Conservation (phyloP, 768 basidiomycete genomes). For the Serendipita sp. region DNA sequence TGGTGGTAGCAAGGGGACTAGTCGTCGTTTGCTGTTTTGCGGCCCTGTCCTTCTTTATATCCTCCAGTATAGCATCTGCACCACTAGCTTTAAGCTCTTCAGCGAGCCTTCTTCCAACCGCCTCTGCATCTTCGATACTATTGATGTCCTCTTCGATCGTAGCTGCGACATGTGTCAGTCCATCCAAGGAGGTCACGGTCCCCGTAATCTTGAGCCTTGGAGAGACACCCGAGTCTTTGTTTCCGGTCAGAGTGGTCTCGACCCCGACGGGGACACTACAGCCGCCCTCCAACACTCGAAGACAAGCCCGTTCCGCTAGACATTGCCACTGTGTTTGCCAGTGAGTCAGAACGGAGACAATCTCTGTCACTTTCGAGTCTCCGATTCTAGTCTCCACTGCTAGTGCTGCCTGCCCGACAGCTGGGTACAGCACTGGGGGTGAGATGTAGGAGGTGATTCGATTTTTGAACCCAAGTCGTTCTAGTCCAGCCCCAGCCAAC, state of each 20-base stretch:
- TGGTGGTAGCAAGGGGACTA: no score
- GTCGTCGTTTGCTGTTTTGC: not conserved
- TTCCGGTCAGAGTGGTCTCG: slow-evolving; percentile 25
- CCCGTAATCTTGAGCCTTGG: slow-evolving; percentile 46
- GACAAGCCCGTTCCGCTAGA: slow-evolving; percentile 70
- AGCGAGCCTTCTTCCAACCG: slow-evolving; percentile 51
- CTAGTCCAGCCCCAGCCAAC: slow-evolving; percentile 83
- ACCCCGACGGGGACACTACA: slow-evolving; percentile 95
- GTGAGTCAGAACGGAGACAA: slow-evolving; percentile 58
- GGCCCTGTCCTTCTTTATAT: slow-evolving; percentile 54
- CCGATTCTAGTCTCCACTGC: slow-evolving; percentile 66
- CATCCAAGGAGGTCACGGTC: slow-evolving; percentile 73
- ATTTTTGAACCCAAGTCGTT: slow-evolving; percentile 56
- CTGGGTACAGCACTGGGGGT: slow-evolving; percentile 65
- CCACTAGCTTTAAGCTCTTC: slow-evolving; percentile 47
- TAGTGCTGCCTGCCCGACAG: slow-evolving; percentile 90
- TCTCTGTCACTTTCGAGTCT: slow-evolving; percentile 40
- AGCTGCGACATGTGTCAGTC: slow-evolving; percentile 52
- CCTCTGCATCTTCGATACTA: slow-evolving; percentile 44
- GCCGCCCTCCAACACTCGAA: slow-evolving; percentile 86
- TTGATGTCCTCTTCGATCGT: slow-evolving; percentile 36
- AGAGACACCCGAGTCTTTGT: slow-evolving; percentile 13
- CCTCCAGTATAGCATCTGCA: slow-evolving; percentile 64
- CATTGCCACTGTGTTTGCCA: slow-evolving; percentile 62
- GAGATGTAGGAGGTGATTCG: slow-evolving; percentile 60